phyloP scores from a whole-genome alignment of 352 stramenopile genomes.

The Phytophthora hybrid region DNA sequence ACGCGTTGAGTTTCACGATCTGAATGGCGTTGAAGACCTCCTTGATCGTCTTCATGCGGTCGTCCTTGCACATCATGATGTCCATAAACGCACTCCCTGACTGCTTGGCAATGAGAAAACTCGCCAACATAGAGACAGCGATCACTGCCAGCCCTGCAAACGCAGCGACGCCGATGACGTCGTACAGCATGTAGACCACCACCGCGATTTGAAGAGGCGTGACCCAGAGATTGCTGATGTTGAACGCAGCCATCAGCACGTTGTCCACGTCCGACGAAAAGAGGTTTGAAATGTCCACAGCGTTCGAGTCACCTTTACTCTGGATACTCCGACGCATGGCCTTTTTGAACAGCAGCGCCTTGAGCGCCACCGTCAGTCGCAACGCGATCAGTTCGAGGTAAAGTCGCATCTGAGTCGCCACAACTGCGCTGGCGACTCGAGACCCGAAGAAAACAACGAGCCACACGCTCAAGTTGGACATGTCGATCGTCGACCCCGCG shows the following conservation, averaged over 20 bases:
- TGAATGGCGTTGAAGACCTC: constrained; percentile 94
- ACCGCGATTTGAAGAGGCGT: constrained; percentile 51
- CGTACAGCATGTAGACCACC: constrained; percentile 52
- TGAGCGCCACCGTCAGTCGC: constrained; percentile 45
- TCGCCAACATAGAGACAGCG: constrained; percentile 39
- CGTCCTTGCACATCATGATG: background rate
- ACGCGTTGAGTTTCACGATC: constrained; percentile 96
- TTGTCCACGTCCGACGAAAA: constrained; percentile 91
- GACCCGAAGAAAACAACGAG: constrained; percentile 57
- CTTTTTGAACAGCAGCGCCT: constrained; percentile 55
- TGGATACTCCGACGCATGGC: constrained; percentile 42
- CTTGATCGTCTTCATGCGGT: constrained; percentile 88
- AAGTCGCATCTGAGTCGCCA: constrained; percentile 36
- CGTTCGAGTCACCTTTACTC: constrained; percentile 14
- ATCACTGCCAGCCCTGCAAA: constrained; percentile 56
- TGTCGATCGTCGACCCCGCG: constrained; percentile 28
- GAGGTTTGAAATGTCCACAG: constrained; percentile 92
- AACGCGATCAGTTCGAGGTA: constrained; percentile 43
- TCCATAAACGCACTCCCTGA: constrained; percentile 63
- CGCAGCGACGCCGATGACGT: constrained; percentile 47
- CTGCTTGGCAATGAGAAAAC: constrained; percentile 61
- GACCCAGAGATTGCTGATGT: constrained; percentile 60
- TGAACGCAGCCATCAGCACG: constrained; percentile 44
- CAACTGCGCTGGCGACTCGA: constrained; percentile 39
- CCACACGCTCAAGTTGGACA: constrained; percentile 40